Percentiles rank a stretch among this genome's conserved stretches.
These are phyloP conservation scores for Fusarium equiseti DNA, from an alignment of 2,329 filamentous ascomycete genomes.

Conservation along the genomic window DNA sequence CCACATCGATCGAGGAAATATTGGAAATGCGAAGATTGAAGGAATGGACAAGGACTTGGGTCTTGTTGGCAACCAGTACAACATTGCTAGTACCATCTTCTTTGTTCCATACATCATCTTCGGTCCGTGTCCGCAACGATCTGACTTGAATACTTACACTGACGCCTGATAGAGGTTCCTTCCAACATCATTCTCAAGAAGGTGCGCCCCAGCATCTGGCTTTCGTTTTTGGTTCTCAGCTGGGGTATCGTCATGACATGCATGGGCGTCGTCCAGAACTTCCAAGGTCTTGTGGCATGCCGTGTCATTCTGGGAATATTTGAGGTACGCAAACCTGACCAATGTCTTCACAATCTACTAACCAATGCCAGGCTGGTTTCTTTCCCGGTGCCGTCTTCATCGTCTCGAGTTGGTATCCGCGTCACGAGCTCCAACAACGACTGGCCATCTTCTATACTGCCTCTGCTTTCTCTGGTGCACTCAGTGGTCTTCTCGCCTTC, in stretches of 20 bases:
- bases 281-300: constrained; percentile 59
- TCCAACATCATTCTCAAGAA: constrained; percentile 53
- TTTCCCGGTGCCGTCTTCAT: constrained; percentile 51
- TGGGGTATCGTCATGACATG: constrained; percentile 61
- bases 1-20: constrained; percentile 40
- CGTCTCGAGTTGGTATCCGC: constrained; percentile 49
- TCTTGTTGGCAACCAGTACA: constrained; percentile 65
- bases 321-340: constrained; percentile 46
- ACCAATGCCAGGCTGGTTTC: constrained; percentile 53
- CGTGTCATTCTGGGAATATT: constrained; percentile 57
- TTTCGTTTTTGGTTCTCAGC: constrained; percentile 51
- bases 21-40: constrained; percentile 45
- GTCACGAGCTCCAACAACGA: constrained; percentile 47
- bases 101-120: constrained; percentile 66
- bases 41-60: constrained; percentile 62
- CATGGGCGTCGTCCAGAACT: constrained; percentile 60
- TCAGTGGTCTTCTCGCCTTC: constrained; percentile 60
- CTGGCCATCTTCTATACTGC: constrained; percentile 54
- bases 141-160: not conserved
- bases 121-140: not conserved
- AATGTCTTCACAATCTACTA: rapidly evolving
- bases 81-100: constrained; percentile 64
- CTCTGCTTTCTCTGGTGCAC: constrained; percentile 56
- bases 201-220: constrained; percentile 52
- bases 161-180: constrained; percentile 51